These are phyloP conservation scores for Pyrus pyrifolia DNA, from an alignment of 306 rosid species.

Conservation along the genomic window DNA sequence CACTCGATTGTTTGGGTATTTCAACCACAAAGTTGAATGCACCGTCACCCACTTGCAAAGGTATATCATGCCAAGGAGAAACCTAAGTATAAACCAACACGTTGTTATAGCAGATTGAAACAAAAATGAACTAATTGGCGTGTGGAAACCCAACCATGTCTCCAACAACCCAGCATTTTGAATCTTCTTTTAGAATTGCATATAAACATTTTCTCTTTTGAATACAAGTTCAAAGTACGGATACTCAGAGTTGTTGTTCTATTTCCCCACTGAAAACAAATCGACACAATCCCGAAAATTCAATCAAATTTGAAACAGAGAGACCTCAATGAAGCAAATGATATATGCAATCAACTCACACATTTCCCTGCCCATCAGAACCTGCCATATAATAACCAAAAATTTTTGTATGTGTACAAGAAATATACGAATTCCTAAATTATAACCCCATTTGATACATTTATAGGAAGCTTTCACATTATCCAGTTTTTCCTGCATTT, in stretches of 20 bases:
- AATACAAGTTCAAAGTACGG: background rate
- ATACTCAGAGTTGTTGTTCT: background rate
- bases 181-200: background rate
- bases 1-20: conserved; percentile 93
- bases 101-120: background rate
- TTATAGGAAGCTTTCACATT: background rate
- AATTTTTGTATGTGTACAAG: no score
- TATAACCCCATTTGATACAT: background rate
- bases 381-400: no score
- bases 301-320: background rate
- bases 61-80: conserved; percentile 99
- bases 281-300: background rate
- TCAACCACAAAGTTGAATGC: conserved; percentile 69
- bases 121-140: background rate
- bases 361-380: no score
- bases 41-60: conserved; percentile 66
- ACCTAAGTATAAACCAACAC: conserved; percentile 33
- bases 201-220: background rate
- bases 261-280: background rate
- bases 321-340: background rate
- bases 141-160: background rate
- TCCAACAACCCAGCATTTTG: background rate
- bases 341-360: background rate
- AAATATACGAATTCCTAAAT: no score
- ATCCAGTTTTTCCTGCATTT: background rate